These are phyloP conservation scores for Aquanectria penicillioides DNA, from an alignment of 2,329 filamentous ascomycete species.

Conservation along the genomic window DNA sequence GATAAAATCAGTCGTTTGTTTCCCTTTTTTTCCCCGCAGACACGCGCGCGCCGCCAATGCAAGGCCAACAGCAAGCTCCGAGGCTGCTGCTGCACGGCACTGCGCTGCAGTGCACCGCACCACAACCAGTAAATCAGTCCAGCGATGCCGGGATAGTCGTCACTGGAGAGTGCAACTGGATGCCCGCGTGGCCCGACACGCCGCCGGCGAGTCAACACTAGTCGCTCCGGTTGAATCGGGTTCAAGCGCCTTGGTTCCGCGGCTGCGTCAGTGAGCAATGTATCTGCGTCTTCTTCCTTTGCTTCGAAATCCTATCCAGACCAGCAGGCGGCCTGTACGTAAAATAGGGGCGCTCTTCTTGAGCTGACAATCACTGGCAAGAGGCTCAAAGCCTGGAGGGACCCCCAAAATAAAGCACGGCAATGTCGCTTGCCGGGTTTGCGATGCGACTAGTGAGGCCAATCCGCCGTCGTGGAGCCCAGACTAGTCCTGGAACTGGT, in stretches of 20 bases:
- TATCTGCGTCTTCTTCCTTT: neutral
- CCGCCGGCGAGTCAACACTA: neutral
- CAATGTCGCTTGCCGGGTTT: slow-evolving; percentile 19
- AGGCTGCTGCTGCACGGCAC: neutral
- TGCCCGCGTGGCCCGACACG: slow-evolving; percentile 7
- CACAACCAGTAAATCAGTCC: slow-evolving; percentile 5
- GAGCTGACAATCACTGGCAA: no score
- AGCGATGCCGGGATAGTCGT: slow-evolving; percentile 5
- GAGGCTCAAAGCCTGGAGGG: no score
- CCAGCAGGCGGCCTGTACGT: no score
- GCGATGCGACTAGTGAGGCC: slow-evolving; percentile 4
- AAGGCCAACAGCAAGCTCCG: slow-evolving; percentile 15
- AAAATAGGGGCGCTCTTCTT: no score
- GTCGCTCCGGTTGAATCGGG: neutral
- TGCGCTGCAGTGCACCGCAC: slow-evolving; percentile 1
- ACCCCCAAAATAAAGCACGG: neutral
- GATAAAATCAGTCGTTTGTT: slow-evolving; percentile 23
- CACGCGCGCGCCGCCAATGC: slow-evolving; percentile 17
- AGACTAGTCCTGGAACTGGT: slow-evolving; percentile 9
- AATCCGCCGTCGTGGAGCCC: slow-evolving; percentile 18
- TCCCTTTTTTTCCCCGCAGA: slow-evolving; percentile 15
- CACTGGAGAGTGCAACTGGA: neutral
- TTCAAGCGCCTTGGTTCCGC: neutral
- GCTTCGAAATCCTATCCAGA: neutral
- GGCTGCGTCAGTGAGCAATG: neutral